These are phyloP conservation scores for Aspergillus pseudoglaucus DNA, from an alignment of 2,329 filamentous ascomycete species.

Conservation along the genomic window DNA sequence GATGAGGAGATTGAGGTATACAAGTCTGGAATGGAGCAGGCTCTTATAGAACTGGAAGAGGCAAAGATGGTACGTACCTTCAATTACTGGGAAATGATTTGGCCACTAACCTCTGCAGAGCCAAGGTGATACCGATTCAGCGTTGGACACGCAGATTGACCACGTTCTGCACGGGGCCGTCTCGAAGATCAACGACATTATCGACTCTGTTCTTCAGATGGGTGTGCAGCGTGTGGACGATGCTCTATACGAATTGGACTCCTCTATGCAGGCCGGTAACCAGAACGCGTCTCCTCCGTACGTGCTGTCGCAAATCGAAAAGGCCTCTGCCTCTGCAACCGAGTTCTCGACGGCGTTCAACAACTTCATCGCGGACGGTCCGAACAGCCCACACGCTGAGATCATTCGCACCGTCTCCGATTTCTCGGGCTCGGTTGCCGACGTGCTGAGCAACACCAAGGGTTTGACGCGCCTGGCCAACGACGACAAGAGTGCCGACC, in stretches of 20 bases:
- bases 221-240: constrained; percentile 93
- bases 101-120: constrained; percentile 36
- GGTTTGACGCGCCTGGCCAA: constrained; percentile 87
- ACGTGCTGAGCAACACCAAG: constrained; percentile 95
- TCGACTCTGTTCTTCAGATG: constrained; percentile 90
- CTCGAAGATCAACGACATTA: constrained; percentile 92
- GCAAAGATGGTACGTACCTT: constrained; percentile 52
- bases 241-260: constrained; percentile 93
- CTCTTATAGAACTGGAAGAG: constrained; percentile 85
- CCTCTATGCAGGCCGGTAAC: constrained; percentile 96
- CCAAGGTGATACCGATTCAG: constrained; percentile 68
- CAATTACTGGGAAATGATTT: background rate
- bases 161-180: constrained; percentile 78
- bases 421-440: constrained; percentile 83
- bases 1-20: constrained; percentile 97
- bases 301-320: constrained; percentile 94
- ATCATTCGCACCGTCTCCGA: constrained; percentile 89
- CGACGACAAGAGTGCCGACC: constrained; percentile 89
- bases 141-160: constrained; percentile 85
- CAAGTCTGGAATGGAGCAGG: constrained; percentile 96
- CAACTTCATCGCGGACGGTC: constrained; percentile 95
- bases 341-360: constrained; percentile 98
- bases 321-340: constrained; percentile 86
- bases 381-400: constrained; percentile 80
- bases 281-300: constrained; percentile 94